These are phyloP conservation scores for Bryum argenteum DNA, from an alignment of 225 moss, liverwort and hornwort species.

Conservation along the genomic window DNA sequence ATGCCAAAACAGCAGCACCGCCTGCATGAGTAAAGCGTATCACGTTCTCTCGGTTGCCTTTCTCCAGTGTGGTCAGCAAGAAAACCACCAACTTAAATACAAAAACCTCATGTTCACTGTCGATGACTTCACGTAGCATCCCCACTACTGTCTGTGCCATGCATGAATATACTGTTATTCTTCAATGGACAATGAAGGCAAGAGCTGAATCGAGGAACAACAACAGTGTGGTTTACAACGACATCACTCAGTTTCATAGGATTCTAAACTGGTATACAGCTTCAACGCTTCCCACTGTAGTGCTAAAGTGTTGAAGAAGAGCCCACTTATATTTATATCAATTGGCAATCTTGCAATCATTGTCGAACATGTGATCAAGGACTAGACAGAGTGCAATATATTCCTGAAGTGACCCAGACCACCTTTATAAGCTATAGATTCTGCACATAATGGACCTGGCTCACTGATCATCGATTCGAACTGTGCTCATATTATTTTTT, in stretches of 20 bases:
- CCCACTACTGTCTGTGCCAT: constrained; percentile 89
- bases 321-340: background rate
- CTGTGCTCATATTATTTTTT: background rate
- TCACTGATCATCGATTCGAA: background rate
- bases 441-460: background rate
- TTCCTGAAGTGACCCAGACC: constrained; percentile 2
- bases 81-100: constrained; percentile 96
- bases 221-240: constrained; percentile 4
- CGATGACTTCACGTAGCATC: constrained; percentile 93
- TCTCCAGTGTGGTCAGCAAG: constrained; percentile 77
- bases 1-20: constrained; percentile 83
- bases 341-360: background rate
- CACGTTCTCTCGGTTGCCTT: constrained; percentile 84
- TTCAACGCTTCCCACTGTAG: background rate
- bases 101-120: constrained; percentile 91
- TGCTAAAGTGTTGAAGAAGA: background rate
- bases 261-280: background rate
- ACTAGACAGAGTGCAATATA: background rate
- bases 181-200: constrained; percentile 8
- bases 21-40: constrained; percentile 89
- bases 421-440: background rate
- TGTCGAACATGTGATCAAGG: background rate
- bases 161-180: constrained; percentile 18
- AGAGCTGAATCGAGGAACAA: constrained; percentile 3
- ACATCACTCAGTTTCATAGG: constrained; percentile 2